phyloP scores from a whole-genome alignment of 495 filamentous ascomycete species.

The Neurospora sp. region DNA sequence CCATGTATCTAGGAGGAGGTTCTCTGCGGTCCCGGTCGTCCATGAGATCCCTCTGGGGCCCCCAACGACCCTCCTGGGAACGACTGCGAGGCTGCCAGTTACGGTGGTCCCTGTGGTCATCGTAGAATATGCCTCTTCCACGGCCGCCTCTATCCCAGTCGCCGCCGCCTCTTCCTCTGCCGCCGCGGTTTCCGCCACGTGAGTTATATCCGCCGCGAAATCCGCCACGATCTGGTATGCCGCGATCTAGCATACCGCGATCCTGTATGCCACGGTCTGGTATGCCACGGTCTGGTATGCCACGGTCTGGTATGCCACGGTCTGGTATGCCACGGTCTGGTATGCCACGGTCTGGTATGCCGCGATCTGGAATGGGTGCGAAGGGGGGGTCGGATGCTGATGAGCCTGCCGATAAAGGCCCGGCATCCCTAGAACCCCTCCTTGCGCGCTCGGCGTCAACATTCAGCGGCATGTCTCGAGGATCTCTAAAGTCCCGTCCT shows the following conservation, averaged over 20 bases:
- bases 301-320: neutral
- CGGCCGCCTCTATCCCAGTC: slow-evolving; percentile 59
- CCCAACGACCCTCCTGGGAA: slow-evolving; percentile 56
- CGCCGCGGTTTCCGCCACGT: slow-evolving; percentile 9
- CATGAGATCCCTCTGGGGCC: slow-evolving; percentile 24
- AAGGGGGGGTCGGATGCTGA: slow-evolving; percentile 55
- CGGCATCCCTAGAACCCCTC: slow-evolving; percentile 41
- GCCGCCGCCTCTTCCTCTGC: slow-evolving; percentile 53
- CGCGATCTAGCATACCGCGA: slow-evolving; percentile 36
- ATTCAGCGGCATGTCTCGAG: slow-evolving; percentile 30
- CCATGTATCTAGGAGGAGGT: slow-evolving; percentile 20
- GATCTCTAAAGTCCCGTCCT: slow-evolving; percentile 18
- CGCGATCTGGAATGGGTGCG: slow-evolving; percentile 37
- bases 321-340: slow-evolving; percentile 44
- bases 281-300: slow-evolving; percentile 43
- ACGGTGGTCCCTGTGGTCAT: slow-evolving; percentile 45
- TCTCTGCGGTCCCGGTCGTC: slow-evolving; percentile 41
- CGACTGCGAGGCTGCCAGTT: slow-evolving; percentile 49
- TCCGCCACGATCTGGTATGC: slow-evolving; percentile 41
- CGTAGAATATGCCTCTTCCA: slow-evolving; percentile 34
- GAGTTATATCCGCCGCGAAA: slow-evolving; percentile 19
- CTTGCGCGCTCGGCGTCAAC: slow-evolving; percentile 41
- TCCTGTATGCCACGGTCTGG: slow-evolving; percentile 17
- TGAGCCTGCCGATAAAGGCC: slow-evolving; percentile 57
- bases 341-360: slow-evolving; percentile 32